Percentiles rank a stretch among this genome's conserved stretches.
Evolutionary conservation across 257 asterid species (phyloP).

Genomic region (Scutellaria barbata): DNA sequence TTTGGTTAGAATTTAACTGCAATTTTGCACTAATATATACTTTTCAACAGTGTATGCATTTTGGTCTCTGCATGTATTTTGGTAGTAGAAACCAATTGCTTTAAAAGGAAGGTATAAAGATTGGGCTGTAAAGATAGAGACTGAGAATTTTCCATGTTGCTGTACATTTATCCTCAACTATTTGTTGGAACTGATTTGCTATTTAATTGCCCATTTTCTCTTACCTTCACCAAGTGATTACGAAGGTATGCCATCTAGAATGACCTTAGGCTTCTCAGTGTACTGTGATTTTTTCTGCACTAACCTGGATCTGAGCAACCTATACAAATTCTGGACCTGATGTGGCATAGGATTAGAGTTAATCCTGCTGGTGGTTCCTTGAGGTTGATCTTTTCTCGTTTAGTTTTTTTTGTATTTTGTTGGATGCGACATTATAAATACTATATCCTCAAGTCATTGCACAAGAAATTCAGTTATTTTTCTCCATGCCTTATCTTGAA

Average conservation of each 20-base stretch:
- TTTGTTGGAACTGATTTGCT: background rate
- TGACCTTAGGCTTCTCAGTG: background rate
- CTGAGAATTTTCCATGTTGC: background rate
- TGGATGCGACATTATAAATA: too few relatives aligned
- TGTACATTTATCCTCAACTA: background rate
- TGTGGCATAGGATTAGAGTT: background rate
- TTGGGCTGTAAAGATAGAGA: background rate
- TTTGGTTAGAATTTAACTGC: constrained; percentile 32
- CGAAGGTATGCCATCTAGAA: background rate
- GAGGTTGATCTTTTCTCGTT: too few relatives aligned
- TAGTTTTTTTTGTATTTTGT: too few relatives aligned
- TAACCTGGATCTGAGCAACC: background rate
- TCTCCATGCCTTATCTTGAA: too few relatives aligned
- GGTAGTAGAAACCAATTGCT: background rate
- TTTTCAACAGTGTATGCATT: constrained; percentile 7
- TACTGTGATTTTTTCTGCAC: background rate
- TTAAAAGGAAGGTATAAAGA: constrained; percentile 2
- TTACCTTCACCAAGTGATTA: background rate
- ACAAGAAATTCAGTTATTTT: too few relatives aligned
- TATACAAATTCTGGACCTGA: background rate
- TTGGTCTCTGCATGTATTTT: background rate
- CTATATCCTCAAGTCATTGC: too few relatives aligned
- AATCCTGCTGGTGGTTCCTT: background rate
- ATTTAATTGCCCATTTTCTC: background rate
- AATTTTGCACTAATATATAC: background rate